Evolutionary conservation across 805 yeast genomes (phyloP).

Genomic region (Teunomyces kruisii): DNA sequence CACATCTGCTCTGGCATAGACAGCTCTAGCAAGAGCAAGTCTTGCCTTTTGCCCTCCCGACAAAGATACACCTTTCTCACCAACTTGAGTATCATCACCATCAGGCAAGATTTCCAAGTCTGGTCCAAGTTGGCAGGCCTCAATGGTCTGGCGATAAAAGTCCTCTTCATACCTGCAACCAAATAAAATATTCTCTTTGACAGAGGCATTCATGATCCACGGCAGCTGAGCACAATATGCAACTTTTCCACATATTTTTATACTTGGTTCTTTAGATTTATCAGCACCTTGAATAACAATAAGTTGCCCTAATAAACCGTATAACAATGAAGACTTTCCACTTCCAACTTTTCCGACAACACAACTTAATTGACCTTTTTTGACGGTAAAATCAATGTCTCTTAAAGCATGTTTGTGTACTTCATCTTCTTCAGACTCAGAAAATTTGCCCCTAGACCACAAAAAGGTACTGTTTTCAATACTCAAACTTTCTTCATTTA

Average conservation of each 20-base stretch:
- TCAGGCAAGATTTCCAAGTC: conserved; percentile 28
- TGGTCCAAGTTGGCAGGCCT: conserved; percentile 24
- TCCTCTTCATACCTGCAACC: conserved; percentile 21
- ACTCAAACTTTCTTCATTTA: conserved; percentile 17
- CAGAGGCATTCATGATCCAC: conserved; percentile 25
- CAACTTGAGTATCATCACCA: conserved; percentile 28
- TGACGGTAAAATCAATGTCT: conserved; percentile 20
- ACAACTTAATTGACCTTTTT: conserved; percentile 24
- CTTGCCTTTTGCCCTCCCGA: conserved; percentile 33
- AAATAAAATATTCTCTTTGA: conserved; percentile 26
- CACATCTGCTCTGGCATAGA: conserved; percentile 27
- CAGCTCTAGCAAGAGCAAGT: conserved; percentile 28
- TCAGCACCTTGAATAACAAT: conserved; percentile 1
- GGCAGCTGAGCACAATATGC: conserved; percentile 30
- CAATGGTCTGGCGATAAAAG: conserved; percentile 21
- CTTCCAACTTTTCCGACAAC: conserved; percentile 28
- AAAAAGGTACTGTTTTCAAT: conserved; percentile 20
- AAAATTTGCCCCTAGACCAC: conserved; percentile 16
- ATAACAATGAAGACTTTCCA: conserved; percentile 25
- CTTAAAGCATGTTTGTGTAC: conserved; percentile 14
- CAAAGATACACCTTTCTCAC: conserved; percentile 29
- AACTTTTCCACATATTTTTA: conserved; percentile 19
- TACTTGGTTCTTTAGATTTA: conserved; percentile 1
- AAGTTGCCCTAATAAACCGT: conserved; percentile 26
- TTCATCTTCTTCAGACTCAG: conserved; percentile 1